Percentiles rank a stretch among this genome's conserved stretches.
Evolutionary conservation across 257 asterid species (phyloP).

Genomic region (Fraxinus cuspidata): DNA sequence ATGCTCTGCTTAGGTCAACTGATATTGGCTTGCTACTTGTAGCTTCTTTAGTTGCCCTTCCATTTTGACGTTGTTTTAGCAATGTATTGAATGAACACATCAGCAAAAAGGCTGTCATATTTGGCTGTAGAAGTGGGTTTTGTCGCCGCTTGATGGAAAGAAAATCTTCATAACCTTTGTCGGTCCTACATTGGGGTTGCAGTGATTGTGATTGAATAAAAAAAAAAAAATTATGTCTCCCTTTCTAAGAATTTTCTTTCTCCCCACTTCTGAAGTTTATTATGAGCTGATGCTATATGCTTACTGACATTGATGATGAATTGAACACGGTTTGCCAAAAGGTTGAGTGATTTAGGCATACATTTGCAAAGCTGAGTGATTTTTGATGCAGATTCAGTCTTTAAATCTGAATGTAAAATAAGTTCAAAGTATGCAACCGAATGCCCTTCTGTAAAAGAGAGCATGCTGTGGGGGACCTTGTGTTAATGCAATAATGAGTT

Average conservation of each 20-base stretch:
- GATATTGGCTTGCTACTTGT: not conserved
- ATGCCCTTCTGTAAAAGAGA: not conserved
- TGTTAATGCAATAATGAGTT: not conserved
- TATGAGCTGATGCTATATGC: not conserved
- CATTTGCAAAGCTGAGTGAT: not conserved
- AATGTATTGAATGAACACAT: not conserved
- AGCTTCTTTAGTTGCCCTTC: not conserved
- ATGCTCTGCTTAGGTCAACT: not conserved
- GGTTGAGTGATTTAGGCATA: not conserved
- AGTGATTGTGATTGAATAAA: not conserved
- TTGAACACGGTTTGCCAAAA: not conserved
- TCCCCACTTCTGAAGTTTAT: not conserved
- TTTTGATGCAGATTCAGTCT: not conserved
- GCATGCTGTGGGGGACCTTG: not conserved
- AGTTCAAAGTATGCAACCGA: not conserved
- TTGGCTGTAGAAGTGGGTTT: not conserved
- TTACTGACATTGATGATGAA: not conserved
- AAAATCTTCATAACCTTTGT: not conserved
- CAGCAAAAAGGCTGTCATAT: not conserved
- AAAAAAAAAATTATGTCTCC: not conserved
- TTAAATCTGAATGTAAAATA: not conserved
- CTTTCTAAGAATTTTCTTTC: not conserved
- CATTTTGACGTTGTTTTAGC: not conserved
- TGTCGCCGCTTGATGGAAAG: not conserved
- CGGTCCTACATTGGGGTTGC: not conserved